Percentiles rank a stretch among this genome's conserved stretches.
phyloP scores from a whole-genome alignment of 2,329 filamentous ascomycete genomes.

The Calonectria hongkongensis region DNA sequence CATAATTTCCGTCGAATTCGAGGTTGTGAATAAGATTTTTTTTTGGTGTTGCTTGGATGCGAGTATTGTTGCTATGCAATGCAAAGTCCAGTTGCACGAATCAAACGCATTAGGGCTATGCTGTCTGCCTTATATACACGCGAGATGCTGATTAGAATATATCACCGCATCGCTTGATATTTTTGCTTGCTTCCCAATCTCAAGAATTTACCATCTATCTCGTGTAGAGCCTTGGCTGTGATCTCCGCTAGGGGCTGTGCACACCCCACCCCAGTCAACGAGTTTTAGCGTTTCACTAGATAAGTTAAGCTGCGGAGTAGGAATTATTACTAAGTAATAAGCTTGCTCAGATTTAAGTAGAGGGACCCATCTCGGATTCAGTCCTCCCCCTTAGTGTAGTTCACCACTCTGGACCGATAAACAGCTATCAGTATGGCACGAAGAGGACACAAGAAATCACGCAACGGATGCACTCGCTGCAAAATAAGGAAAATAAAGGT shows the following conservation, averaged over 20 bases:
- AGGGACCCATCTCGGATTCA: neutral
- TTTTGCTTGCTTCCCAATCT: too few species aligned
- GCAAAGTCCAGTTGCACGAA: too few species aligned
- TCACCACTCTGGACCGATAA: neutral
- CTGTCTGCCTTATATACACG: too few species aligned
- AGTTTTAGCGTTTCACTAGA: too few species aligned
- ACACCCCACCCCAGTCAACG: neutral
- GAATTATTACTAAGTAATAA: neutral
- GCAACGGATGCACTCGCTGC: constrained; percentile 28
- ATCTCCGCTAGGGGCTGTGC: constrained; percentile 3
- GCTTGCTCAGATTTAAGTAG: neutral
- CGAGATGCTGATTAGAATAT: too few species aligned
- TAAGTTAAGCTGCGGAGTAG: neutral
- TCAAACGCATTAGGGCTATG: too few species aligned
- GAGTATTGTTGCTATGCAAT: neutral
- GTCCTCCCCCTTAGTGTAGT: constrained; percentile 1
- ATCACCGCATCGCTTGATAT: too few species aligned
- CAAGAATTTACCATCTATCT: too few species aligned
- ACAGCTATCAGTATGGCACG: constrained; percentile 12
- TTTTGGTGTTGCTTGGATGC: neutral
- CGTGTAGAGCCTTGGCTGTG: too few species aligned
- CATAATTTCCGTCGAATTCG: neutral
- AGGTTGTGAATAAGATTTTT: too few species aligned
- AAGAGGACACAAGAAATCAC: constrained; percentile 35
- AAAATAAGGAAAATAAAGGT: constrained; percentile 37